Base-by-base conservation (phyloP, 129 eudicot genomes). In the Silybum marianum region DNA sequence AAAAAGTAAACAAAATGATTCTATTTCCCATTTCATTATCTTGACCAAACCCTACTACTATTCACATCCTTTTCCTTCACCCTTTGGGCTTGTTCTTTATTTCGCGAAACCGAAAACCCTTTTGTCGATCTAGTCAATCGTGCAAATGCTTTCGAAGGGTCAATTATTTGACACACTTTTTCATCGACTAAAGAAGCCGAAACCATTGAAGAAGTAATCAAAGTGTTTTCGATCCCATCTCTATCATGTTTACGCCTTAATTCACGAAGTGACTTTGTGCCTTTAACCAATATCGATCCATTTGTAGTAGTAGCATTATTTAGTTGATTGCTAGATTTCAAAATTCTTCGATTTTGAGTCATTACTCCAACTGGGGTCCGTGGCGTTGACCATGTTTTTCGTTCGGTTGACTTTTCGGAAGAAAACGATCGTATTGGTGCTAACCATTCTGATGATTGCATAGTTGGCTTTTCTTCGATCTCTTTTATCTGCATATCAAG, bases 101-200 rank as follows among this genome's bases (percentile, higher is more conserved):
- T 85, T 70, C 84, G 83, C 58, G 67, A 58, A 70, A 58, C 46
- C 2, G 73, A n/a, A 54, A 86, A 65, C 32, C 82, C 65, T 63
- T 77, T 83, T 0, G 66, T 63, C 18, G 74, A 71, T 70, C 81
- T 80, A 13, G 83, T 74, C 72, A 78, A 36, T 21, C 86, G 81
- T 68, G 87, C 77, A 79, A 68, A 78, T 21, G 83, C 85, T 69
- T 87, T 87, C 16, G 87, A 84, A 38, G 87, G 85, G 69, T 87
- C 85, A 48, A 81, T 28, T 4, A 81, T 28, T 4, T 66, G 69
- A 39, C 26, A 39, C 46, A 65, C 67, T 77, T 86, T 86, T 76
- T 76, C 85, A 40, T 87, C 90, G 12, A 80, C 78, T 24, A 67
- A 34, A 62, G 83, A 68, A 66, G 51, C 78, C 18, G 82, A 71